Percentiles rank a stretch among this genome's conserved stretches.
These are phyloP conservation scores for Euphrasia arctica DNA, from an alignment of 305 asterid genomes.

Conservation along the genomic window DNA sequence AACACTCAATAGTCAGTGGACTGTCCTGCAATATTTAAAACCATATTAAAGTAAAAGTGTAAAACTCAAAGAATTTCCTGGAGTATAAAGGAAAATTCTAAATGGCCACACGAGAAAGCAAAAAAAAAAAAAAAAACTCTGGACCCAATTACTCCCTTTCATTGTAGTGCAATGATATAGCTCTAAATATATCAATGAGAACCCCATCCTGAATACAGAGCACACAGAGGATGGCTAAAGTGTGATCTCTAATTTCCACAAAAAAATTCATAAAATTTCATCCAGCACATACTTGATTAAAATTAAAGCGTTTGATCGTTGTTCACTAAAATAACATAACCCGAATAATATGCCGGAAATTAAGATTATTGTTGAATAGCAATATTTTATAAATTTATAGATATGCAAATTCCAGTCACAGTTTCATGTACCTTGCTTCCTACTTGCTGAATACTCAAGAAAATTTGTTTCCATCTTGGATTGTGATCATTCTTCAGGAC, in stretches of 20 bases:
- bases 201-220: conserved; percentile 16
- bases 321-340: conserved; percentile 3
- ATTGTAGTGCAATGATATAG: conserved; percentile 16
- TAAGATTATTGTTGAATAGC: background rate
- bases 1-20: conserved; percentile 88
- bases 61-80: conserved; percentile 18
- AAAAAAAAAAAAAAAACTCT: conserved; percentile 1
- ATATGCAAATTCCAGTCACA: conserved; percentile 20
- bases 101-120: conserved; percentile 13
- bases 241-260: conserved; percentile 19
- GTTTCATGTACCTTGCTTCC: conserved; percentile 84
- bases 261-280: conserved; percentile 21
- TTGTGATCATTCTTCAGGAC: conserved; percentile 76
- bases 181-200: conserved; percentile 10
- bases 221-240: background rate
- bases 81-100: conserved; percentile 11
- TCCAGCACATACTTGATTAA: conserved; percentile 16
- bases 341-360: background rate
- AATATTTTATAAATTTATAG: background rate
- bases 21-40: conserved; percentile 80
- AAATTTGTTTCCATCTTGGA: conserved; percentile 82
- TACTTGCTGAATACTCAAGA: conserved; percentile 80
- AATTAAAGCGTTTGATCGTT: conserved; percentile 23
- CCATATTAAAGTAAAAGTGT: conserved; percentile 20
- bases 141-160: conserved; percentile 14